Evolutionary conservation across 352 stramenopile species (phyloP), one percentile per base, ranked within the genome.

Genomic region (Globisporangium barbulae): DNA sequence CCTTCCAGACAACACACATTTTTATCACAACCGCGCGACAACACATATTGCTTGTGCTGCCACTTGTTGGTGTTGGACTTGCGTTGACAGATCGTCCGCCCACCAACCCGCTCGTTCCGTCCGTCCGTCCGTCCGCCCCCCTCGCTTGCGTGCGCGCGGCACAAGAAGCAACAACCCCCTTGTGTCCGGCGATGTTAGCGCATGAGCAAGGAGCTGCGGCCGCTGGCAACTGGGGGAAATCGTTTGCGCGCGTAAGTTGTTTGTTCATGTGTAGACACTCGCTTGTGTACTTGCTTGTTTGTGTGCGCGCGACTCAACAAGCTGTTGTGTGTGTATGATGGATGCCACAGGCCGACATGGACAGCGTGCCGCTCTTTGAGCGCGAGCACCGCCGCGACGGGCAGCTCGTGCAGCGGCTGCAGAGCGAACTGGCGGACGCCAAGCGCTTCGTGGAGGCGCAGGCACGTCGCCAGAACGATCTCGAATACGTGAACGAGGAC

Each of bases 401-500:
- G 21, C 86, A 94, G 68, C 67, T 92, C 42, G 86, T 94, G 49
- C 85, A 93, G 69, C 81, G 87, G 1, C 72, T 93, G 41, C 87
- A 95, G 67, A 93, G 88, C 64, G 87, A 95, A 65, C 74, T 95
- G 48, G 75, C 83, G 21, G 87, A 95, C 60, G 83, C 84, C 61
- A 93, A 93, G 77, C 85, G 84, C 61, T 90, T 93, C 61, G 71
- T 93, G 35, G 87, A 93, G 64, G 83, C 81, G 49, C 87, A 95
- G 67, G 85, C 84, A 47, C 66, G 83, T 10, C 83, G 85, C 50
- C 87, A 93, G 68, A 93, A 93, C 64, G 87, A 95, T 59, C 72
- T 95, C 37, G 87, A 93, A 60, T 93, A 93, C 54, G 85, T 95
- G 60, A 93, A 93, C 61, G 87, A 95, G 61, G 87, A 95, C 57